Conservation (phyloP, 2,329 filamentous ascomycete species). For the Cercospora berteroae region DNA sequence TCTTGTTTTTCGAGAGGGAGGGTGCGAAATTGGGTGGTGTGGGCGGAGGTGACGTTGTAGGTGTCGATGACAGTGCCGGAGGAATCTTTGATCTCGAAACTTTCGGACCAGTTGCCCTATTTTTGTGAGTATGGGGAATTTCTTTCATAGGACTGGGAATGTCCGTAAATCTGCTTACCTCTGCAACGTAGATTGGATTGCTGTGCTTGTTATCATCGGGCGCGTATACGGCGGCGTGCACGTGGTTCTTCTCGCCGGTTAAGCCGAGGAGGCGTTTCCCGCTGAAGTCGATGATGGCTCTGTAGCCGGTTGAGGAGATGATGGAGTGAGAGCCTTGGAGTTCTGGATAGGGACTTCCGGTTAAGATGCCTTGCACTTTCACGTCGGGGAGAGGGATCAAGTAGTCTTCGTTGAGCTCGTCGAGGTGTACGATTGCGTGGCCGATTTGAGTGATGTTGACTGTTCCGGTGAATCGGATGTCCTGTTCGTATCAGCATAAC, state of each 20-base stretch:
- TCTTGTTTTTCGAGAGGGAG: conserved; percentile 42
- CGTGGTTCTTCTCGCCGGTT: conserved; percentile 44
- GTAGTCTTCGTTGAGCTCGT: conserved; percentile 47
- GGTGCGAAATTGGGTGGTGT: conserved; percentile 28
- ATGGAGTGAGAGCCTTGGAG: conserved; percentile 44
- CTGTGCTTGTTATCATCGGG: conserved; percentile 36
- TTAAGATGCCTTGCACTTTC: conserved; percentile 47
- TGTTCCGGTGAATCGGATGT: conserved; percentile 47
- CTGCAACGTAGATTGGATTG: conserved; percentile 21
- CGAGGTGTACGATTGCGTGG: conserved; percentile 46
- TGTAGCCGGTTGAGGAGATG: conserved; percentile 43
- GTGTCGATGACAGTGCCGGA: conserved; percentile 40
- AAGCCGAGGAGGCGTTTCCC: conserved; percentile 44
- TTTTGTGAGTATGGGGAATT: conserved; percentile 29
- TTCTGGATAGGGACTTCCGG: conserved; percentile 47
- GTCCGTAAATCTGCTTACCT: no score
- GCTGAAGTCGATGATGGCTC: conserved; percentile 46
- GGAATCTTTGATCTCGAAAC: conserved; percentile 40
- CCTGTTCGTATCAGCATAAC: no score
- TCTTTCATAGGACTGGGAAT: no score
- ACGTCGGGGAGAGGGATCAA: conserved; percentile 47
- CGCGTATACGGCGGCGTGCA: conserved; percentile 40
- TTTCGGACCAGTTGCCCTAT: conserved; percentile 46
- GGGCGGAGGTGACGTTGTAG: conserved; percentile 33
- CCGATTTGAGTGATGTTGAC: conserved; percentile 50